Evolutionary conservation across 2,329 filamentous ascomycete species (phyloP).

Genomic region (Neophaeococcomyces aloes): DNA sequence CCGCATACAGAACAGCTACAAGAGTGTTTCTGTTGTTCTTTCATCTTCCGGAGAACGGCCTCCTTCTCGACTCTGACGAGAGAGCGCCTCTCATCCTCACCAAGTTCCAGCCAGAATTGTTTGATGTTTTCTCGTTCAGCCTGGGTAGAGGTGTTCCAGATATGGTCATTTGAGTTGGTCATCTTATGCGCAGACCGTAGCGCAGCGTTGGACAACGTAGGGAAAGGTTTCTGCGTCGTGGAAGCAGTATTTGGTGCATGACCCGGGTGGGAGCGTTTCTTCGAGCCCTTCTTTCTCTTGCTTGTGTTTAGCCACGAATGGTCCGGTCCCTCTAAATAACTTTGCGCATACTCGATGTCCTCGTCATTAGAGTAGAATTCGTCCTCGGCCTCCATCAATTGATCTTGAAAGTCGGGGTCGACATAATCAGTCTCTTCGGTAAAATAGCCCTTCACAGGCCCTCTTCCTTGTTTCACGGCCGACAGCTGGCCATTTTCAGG

Average conservation of each 20-base stretch:
- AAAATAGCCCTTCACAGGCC: slow-evolving; percentile 23
- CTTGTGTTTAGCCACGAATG: slow-evolving; percentile 20
- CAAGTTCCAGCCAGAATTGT: slow-evolving; percentile 91
- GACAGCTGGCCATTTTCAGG: slow-evolving; percentile 14
- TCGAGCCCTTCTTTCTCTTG: slow-evolving; percentile 25
- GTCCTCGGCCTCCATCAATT: slow-evolving; percentile 42
- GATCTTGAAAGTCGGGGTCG: slow-evolving; percentile 30
- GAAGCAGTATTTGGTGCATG: slow-evolving; percentile 20
- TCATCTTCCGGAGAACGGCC: slow-evolving; percentile 97
- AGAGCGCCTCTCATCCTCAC: slow-evolving; percentile 87
- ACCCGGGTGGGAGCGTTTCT: slow-evolving; percentile 11
- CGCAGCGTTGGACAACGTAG: slow-evolving; percentile 34
- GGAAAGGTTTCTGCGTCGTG: slow-evolving; percentile 31
- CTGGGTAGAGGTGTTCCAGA: slow-evolving; percentile 92
- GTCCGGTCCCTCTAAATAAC: slow-evolving; percentile 21
- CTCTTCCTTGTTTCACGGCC: slow-evolving; percentile 19
- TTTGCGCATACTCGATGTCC: slow-evolving; percentile 29
- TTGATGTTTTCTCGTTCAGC: slow-evolving; percentile 97
- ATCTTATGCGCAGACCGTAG: slow-evolving; percentile 35
- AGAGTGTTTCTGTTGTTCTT: slow-evolving; percentile 98
- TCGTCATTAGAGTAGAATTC: slow-evolving; percentile 48
- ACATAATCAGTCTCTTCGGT: slow-evolving; percentile 25
- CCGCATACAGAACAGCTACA: slow-evolving; percentile 96
- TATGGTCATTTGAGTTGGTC: slow-evolving; percentile 58
- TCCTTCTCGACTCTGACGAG: slow-evolving; percentile 98